Base-by-base conservation (phyloP, 306 rosid genomes). In the Cicer pinnatifidum region DNA sequence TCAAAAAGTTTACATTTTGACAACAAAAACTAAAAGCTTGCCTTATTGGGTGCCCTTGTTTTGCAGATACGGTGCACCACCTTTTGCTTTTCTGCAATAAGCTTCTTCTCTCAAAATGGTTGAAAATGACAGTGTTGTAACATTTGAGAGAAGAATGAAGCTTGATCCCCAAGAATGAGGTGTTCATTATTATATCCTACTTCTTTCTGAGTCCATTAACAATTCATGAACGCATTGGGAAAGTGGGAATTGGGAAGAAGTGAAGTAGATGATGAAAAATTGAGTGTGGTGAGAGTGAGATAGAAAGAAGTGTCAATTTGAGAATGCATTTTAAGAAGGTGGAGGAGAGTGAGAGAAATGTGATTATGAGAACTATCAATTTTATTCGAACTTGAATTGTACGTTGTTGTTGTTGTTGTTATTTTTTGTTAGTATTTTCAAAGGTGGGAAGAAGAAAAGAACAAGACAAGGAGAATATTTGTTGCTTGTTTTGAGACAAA, bases 1-100 rank as follows among this genome's bases (percentile, higher is more conserved):
- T 87, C 65, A 85, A 78, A 13, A 90, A 75, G 82, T 88, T 85
- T 54, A 89, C 91, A 82, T 88, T 86, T 50, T 86, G 81, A 52
- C 90, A 84, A 83, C 79, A 83, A 66, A 91, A 86, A 53, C 81
- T 85, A 75, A 80, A 81, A n/a, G 62, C 78, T 76, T 84, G 91
- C 79, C 80, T 74, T 44, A 84, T 71, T 88, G 89, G 82, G 23
- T 78, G 76, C 45, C 84, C 74, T 19, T 78, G 81, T 75, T 82
- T 87, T 41, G 92, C 86, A 60, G 86, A 83, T 16, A 80, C 58
- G 11, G 20, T 12, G 64, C 78, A 61, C 79, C 90, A 68, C 76
- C 89, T 67, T 74, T 74, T 84, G 9, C 84, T 73, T 80, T 71
- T 84, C 2, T 72, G 74, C 57, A 48, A 53, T 37, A 40, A 52